These are phyloP conservation scores for Magnaporthiopsis rhizophila DNA, from an alignment of 2,329 filamentous ascomycete genomes.

Conservation along the genomic window DNA sequence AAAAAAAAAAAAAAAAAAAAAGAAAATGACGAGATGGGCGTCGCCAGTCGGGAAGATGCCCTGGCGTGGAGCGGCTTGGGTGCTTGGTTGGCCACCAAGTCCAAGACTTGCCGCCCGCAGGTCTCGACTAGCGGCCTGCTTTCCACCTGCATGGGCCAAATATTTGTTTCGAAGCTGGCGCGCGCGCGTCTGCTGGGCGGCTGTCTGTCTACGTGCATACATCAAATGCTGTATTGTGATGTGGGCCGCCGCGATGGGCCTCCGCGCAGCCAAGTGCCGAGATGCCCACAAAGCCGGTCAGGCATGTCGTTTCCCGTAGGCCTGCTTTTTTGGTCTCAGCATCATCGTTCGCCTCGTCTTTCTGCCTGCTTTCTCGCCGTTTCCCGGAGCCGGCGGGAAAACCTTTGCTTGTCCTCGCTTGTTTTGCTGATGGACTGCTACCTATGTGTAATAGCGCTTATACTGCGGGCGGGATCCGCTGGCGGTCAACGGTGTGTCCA, in stretches of 20 bases:
- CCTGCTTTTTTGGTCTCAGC: background rate
- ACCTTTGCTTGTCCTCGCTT: background rate
- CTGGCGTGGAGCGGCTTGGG: no score
- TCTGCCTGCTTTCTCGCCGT: background rate
- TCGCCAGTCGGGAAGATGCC: no score
- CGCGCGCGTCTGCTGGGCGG: background rate
- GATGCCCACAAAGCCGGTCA: background rate
- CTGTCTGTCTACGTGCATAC: background rate
- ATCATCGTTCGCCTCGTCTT: no score
- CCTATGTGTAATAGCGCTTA: background rate
- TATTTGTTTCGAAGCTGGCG: background rate
- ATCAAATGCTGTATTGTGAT: background rate
- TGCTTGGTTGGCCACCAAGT: no score
- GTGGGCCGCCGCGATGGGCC: background rate
- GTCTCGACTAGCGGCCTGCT: background rate
- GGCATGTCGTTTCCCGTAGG: background rate
- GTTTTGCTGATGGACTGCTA: no score
- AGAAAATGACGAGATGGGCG: no score
- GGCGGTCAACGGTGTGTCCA: background rate
- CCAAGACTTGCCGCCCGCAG: background rate
- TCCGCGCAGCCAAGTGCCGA: background rate
- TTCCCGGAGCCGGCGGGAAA: no score
- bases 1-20: no score
- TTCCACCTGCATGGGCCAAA: background rate
- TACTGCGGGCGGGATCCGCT: background rate